phyloP scores from a whole-genome alignment of 805 yeast species.

The Metschnikowia chrysomelidarum region DNA sequence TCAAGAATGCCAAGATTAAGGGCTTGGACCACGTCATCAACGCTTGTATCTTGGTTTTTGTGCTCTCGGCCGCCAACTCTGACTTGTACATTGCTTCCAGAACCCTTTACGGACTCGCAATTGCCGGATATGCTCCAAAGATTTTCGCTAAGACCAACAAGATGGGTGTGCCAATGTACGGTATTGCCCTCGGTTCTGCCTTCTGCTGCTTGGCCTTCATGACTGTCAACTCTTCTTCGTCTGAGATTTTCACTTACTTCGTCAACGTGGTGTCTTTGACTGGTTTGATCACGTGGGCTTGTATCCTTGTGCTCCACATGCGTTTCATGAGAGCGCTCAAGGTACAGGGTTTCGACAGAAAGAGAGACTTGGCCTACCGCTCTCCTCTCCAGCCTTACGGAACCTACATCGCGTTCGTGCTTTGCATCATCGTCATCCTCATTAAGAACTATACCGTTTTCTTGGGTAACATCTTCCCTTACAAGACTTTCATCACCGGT shows the following conservation, averaged over 20 bases:
- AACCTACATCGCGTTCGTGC: constrained; percentile 52
- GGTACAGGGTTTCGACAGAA: constrained; percentile 64
- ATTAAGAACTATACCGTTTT: constrained; percentile 69
- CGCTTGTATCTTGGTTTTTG: constrained; percentile 21
- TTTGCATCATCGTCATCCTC: constrained; percentile 55
- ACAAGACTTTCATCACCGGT: constrained; percentile 70
- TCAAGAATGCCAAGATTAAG: constrained; percentile 20
- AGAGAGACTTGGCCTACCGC: constrained; percentile 49
- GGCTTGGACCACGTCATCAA: constrained; percentile 24
- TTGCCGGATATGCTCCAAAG: constrained; percentile 29
- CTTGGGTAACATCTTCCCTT: constrained; percentile 47
- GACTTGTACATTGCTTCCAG: constrained; percentile 23
- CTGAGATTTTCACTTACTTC: constrained; percentile 61
- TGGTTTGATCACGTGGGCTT: constrained; percentile 73
- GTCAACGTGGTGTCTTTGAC: constrained; percentile 76
- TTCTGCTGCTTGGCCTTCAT: constrained; percentile 70
- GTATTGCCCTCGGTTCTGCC: constrained; percentile 47
- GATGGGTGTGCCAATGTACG: constrained; percentile 68
- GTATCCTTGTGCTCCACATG: constrained; percentile 66
- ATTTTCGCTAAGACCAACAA: constrained; percentile 46
- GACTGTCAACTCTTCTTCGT: constrained; percentile 58
- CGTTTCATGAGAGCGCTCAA: constrained; percentile 61
- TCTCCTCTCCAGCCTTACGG: constrained; percentile 75
- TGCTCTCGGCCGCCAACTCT: constrained; percentile 24
- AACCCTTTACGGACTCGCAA: constrained; percentile 22